A percentile compares a stretch with the other conserved stretches of the same genome.
These are phyloP conservation scores for Globisporangium viniferum DNA, from an alignment of 352 stramenopile species.

Conservation along the genomic window DNA sequence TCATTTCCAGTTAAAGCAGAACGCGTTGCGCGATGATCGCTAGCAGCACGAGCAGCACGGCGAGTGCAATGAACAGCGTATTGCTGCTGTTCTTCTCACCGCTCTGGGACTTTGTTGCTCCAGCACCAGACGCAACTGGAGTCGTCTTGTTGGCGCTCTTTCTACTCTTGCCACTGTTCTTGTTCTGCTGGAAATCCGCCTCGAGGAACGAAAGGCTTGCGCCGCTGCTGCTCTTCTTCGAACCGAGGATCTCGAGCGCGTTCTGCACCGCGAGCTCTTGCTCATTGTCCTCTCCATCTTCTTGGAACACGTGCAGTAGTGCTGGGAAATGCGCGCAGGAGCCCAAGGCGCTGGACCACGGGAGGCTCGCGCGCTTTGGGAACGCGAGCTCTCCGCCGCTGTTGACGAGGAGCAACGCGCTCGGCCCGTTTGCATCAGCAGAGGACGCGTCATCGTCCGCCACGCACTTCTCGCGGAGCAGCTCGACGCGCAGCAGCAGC, in stretches of 20 bases:
- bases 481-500: conserved; percentile 45
- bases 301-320: conserved; percentile 47
- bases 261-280: conserved; percentile 35
- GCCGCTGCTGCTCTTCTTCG: background rate
- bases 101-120: conserved; percentile 11
- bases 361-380: conserved; percentile 40
- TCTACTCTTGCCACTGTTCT: conserved; percentile 13
- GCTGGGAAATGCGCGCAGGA: conserved; percentile 20
- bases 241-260: conserved; percentile 59
- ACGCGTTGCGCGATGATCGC: conserved; percentile 22
- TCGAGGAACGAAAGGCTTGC: conserved; percentile 13
- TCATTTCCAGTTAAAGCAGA: background rate
- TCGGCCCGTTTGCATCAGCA: conserved; percentile 13
- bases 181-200: conserved; percentile 8
- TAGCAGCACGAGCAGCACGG: conserved; percentile 32
- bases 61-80: conserved; percentile 30
- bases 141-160: background rate
- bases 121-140: conserved; percentile 6
- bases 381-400: conserved; percentile 33
- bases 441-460: background rate
- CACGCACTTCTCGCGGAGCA: conserved; percentile 24
- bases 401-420: conserved; percentile 23
- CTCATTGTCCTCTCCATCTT: conserved; percentile 30
- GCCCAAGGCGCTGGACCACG: conserved; percentile 29
- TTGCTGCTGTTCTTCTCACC: background rate